Conservation (phyloP, 2,329 filamentous ascomycete genomes). For the Hypoxylon sp. region DNA sequence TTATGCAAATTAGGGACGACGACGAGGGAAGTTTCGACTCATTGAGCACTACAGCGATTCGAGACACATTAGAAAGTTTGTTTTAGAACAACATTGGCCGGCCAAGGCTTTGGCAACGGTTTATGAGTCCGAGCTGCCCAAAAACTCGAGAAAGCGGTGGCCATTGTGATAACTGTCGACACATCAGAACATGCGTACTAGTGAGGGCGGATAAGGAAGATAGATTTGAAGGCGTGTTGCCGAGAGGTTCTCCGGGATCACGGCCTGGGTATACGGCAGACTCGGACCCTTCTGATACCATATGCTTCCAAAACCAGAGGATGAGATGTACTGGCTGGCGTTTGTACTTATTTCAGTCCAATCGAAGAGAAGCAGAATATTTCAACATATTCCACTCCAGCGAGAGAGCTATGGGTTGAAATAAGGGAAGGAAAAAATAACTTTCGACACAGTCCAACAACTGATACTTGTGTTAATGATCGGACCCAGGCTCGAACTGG, state of each 20-base stretch:
- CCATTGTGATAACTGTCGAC: too few species aligned
- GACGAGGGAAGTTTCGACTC: not conserved
- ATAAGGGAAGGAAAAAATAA: not conserved
- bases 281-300: too few species aligned
- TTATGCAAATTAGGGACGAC: not conserved
- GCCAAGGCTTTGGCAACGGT: not conserved
- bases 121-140: not conserved
- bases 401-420: not conserved
- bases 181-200: too few species aligned
- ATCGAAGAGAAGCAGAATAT: not conserved
- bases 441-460: not conserved
- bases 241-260: too few species aligned
- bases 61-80: not conserved
- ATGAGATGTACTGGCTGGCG: too few species aligned
- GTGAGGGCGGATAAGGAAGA: too few species aligned
- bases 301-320: too few species aligned
- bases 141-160: not conserved
- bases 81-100: not conserved
- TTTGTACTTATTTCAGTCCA: not conserved
- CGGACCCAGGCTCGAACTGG: constrained; percentile 53
- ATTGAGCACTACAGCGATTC: not conserved
- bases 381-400: not conserved
- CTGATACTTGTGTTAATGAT: constrained; percentile 37
- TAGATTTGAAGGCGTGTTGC: too few species aligned
- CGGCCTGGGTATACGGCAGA: too few species aligned